Evolutionary conservation across 257 asterid species (phyloP).

Genomic region (Osmanthus fragrans): DNA sequence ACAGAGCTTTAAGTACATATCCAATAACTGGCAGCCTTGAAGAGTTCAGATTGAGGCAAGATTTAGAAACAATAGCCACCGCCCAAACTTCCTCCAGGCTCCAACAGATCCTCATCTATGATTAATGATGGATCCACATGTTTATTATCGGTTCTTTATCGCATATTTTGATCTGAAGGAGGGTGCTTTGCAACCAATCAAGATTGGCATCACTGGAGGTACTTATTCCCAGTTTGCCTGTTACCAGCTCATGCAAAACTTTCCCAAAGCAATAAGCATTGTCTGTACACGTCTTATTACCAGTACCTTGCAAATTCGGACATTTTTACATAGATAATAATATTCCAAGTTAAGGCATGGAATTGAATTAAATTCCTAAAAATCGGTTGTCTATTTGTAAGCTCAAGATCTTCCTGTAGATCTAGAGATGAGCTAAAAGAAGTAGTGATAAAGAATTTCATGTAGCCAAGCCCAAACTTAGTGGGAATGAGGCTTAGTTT

Average conservation of each 20-base stretch:
- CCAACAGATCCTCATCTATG: constrained; percentile 47
- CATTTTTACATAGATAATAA: too few species aligned
- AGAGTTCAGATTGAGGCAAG: constrained; percentile 61
- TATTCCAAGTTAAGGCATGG: too few species aligned
- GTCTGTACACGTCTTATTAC: constrained; percentile 37
- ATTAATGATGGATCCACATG: constrained; percentile 51
- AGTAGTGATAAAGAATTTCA: too few species aligned
- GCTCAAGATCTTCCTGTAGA: too few species aligned
- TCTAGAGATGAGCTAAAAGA: too few species aligned
- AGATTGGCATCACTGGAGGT: constrained; percentile 40
- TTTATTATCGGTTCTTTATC: constrained; percentile 48
- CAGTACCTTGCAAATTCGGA: neutral
- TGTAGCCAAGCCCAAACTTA: too few species aligned
- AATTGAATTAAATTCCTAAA: too few species aligned
- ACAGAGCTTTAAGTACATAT: constrained; percentile 55
- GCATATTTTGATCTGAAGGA: constrained; percentile 41
- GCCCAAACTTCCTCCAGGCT: too few species aligned
- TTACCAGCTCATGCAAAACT: constrained; percentile 61
- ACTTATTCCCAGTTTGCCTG: constrained; percentile 60
- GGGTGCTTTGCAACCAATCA: constrained; percentile 40
- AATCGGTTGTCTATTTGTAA: too few species aligned
- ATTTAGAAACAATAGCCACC: too few species aligned
- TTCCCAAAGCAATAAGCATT: constrained; percentile 59
- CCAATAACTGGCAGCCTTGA: constrained; percentile 50
- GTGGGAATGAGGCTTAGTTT: too few species aligned